Evolutionary conservation across 768 basidiomycete species (phyloP).

Genomic region (Russula vinacea): DNA sequence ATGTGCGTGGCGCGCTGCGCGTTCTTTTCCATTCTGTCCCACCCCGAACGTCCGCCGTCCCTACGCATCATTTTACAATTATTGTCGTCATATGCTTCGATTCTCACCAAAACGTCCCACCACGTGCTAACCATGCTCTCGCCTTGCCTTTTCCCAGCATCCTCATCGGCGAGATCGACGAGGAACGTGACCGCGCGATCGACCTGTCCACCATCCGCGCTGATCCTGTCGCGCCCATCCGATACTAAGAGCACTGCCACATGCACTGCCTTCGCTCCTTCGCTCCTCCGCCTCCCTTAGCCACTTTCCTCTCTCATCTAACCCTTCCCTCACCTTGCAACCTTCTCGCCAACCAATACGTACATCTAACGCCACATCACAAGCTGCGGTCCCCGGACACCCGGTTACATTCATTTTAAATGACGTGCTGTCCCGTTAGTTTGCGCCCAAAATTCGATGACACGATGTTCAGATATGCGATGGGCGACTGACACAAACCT

Average conservation of each 20-base stretch:
- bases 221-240: slow-evolving; percentile 81
- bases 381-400: slow-evolving; percentile 8
- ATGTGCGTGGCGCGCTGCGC: slow-evolving; percentile 59
- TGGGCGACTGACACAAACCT: not conserved
- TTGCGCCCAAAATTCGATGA: not conserved
- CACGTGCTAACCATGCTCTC: not conserved
- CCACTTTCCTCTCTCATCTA: not conserved
- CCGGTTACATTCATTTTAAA: not conserved
- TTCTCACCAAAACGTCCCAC: not conserved
- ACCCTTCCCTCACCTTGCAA: not conserved
- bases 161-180: slow-evolving; percentile 83
- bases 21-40: not conserved
- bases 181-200: slow-evolving; percentile 68
- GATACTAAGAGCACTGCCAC: slow-evolving; percentile 47
- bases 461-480: not conserved
- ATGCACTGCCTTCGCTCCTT: not conserved
- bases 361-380: not conserved
- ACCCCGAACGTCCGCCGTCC: not conserved
- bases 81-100: too few species aligned
- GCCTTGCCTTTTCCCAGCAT: slow-evolving; percentile 43
- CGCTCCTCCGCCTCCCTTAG: not conserved
- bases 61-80: not conserved
- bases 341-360: not conserved
- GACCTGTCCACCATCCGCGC: slow-evolving; percentile 79
- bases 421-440: not conserved